Conservation (phyloP, 805 yeast genomes). For the Pichia insulana region DNA sequence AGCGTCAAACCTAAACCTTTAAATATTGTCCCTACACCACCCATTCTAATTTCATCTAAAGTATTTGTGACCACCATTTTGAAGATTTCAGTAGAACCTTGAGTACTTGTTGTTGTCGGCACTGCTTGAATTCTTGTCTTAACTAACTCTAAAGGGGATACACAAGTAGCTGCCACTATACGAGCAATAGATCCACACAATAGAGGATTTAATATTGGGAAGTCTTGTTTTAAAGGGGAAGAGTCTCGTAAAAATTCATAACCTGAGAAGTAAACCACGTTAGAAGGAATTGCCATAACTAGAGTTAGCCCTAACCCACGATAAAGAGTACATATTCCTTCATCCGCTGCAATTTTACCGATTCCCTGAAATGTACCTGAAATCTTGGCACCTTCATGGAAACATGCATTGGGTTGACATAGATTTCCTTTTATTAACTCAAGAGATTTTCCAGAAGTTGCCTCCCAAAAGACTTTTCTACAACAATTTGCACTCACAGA, state of each 20-base stretch:
- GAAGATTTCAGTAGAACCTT: slow-evolving; percentile 35
- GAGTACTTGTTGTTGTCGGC: slow-evolving; percentile 32
- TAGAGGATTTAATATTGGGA: slow-evolving; percentile 53
- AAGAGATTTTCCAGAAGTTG: slow-evolving; percentile 12
- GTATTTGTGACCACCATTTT: slow-evolving; percentile 33
- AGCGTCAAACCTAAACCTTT: slow-evolving; percentile 81
- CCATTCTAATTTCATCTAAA: slow-evolving; percentile 34
- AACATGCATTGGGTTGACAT: slow-evolving; percentile 35
- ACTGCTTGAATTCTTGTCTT: slow-evolving; percentile 89
- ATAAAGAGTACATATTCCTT: slow-evolving; percentile 77
- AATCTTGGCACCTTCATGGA: slow-evolving; percentile 31
- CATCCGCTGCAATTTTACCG: slow-evolving; percentile 51
- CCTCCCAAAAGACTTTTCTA: slow-evolving; percentile 30
- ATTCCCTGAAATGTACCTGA: slow-evolving; percentile 74
- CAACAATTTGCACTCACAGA: slow-evolving; percentile 26
- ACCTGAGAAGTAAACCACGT: slow-evolving; percentile 88
- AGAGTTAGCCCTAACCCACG: slow-evolving; percentile 79
- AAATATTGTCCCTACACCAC: slow-evolving; percentile 63
- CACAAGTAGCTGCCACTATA: slow-evolving; percentile 68
- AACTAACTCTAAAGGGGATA: slow-evolving; percentile 81
- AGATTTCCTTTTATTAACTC: slow-evolving; percentile 17
- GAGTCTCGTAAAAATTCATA: slow-evolving; percentile 78
- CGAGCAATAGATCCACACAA: slow-evolving; percentile 83
- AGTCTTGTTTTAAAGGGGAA: slow-evolving; percentile 41
- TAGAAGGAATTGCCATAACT: slow-evolving; percentile 86